Conservation (phyloP, 1,284 basidiomycete genomes). For the Ustilago curta region DNA sequence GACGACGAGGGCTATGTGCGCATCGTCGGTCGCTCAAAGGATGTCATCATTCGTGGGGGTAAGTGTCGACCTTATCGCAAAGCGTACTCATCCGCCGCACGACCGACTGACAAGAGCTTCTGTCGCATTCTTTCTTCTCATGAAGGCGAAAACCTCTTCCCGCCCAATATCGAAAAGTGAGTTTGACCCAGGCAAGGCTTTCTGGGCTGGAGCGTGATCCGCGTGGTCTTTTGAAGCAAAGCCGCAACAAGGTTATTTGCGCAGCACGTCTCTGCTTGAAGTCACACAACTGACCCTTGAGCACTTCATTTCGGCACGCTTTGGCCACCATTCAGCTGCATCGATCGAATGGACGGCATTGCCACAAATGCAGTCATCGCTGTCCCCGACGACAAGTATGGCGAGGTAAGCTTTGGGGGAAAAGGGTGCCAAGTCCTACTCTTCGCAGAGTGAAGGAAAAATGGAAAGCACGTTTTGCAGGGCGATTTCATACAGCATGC, state of each 20-base stretch:
- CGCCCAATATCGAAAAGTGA: constrained; percentile 83
- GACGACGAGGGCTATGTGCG: constrained; percentile 83
- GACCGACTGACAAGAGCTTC: constrained; percentile 9
- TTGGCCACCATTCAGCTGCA: constrained; percentile 66
- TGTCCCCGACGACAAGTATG: constrained; percentile 75
- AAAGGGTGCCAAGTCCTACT: not conserved
- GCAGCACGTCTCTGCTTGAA: not conserved
- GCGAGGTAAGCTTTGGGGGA: constrained; percentile 46
- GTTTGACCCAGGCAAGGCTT: constrained; percentile 8
- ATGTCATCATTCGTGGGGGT: constrained; percentile 88
- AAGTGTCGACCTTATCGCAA: constrained; percentile 74
- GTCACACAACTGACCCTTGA: constrained; percentile 17
- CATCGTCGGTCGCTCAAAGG: constrained; percentile 78
- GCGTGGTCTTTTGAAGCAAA: not conserved
- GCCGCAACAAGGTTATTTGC: not conserved
- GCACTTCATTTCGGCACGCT: constrained; percentile 14
- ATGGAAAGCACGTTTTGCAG: too few species aligned
- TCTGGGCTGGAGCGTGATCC: not conserved
- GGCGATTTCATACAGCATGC: too few species aligned
- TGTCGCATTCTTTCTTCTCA: constrained; percentile 1
- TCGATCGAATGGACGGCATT: constrained; percentile 76
- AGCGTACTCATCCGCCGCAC: not conserved
- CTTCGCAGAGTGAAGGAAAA: not conserved
- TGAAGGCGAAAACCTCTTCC: constrained; percentile 74
- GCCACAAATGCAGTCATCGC: constrained; percentile 80